Evolutionary conservation across 768 basidiomycete species (phyloP).

Genomic region (Scleroderma citrinum): DNA sequence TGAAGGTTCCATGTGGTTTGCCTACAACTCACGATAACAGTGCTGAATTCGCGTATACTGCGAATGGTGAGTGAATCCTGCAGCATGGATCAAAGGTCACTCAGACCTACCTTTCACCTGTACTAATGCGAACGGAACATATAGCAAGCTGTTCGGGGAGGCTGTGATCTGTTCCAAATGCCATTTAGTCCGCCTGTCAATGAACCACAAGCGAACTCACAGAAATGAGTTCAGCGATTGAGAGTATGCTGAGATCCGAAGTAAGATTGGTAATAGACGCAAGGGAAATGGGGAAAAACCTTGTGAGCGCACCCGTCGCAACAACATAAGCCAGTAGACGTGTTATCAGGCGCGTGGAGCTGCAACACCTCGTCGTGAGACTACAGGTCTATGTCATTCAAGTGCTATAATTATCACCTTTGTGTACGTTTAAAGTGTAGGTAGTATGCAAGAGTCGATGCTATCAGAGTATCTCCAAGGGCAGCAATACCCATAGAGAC

Average conservation of each 20-base stretch:
- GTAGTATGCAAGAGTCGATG: not conserved
- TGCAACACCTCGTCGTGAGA: not conserved
- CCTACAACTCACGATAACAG: too few relatives aligned
- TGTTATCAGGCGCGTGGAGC: constrained; percentile 5
- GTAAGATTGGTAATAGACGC: not conserved
- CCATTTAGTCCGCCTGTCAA: too few relatives aligned
- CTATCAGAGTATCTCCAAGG: not conserved
- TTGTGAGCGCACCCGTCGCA: constrained; percentile 8
- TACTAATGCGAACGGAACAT: not conserved
- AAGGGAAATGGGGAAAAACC: constrained; percentile 1
- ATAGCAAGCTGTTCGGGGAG: not conserved
- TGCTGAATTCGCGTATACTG: too few relatives aligned
- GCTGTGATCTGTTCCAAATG: not conserved
- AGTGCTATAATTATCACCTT: not conserved
- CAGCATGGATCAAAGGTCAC: not conserved
- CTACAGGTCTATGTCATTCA: not conserved
- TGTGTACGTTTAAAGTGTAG: not conserved
- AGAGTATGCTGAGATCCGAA: not conserved
- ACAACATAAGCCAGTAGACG: constrained; percentile 7
- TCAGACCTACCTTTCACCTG: not conserved
- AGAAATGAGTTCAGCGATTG: not conserved
- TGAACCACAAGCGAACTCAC: too few relatives aligned
- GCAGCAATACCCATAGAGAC: not conserved
- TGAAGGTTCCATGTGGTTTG: too few relatives aligned
- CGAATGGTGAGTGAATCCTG: too few relatives aligned